phyloP scores from a whole-genome alignment of 129 eudicot genomes.

The Dittrichia graveolens region DNA sequence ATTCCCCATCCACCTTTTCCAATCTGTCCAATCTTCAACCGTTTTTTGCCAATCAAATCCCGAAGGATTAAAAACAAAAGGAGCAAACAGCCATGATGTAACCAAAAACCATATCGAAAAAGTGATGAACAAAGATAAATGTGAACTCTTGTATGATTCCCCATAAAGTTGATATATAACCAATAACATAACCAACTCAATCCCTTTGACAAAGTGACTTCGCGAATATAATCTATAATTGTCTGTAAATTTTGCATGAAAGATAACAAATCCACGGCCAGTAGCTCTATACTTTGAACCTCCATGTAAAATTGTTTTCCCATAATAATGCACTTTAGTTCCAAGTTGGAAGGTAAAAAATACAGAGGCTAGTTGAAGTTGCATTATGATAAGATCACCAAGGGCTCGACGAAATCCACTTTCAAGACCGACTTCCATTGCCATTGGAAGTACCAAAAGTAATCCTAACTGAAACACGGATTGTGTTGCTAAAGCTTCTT shows the following conservation, averaged over 20 bases:
- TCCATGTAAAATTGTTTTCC: conserved; percentile 84
- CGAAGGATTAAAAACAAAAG: conserved; percentile 91
- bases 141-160: conserved; percentile 57
- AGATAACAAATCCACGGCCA: conserved; percentile 94
- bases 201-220: conserved; percentile 88
- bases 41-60: conserved; percentile 97
- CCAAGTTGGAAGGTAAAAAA: conserved; percentile 95
- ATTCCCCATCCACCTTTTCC: conserved; percentile 98
- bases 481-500: conserved; percentile 79
- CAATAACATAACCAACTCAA: conserved; percentile 69
- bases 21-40: conserved; percentile 95
- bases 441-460: conserved; percentile 83
- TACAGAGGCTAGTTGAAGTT: conserved; percentile 86
- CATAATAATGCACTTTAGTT: conserved; percentile 86
- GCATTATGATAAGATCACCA: conserved; percentile 86
- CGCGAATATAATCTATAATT: conserved; percentile 85
- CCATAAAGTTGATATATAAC: conserved; percentile 77
- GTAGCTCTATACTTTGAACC: conserved; percentile 94
- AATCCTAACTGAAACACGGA: conserved; percentile 78
- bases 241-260: conserved; percentile 86
- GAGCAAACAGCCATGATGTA: conserved; percentile 92
- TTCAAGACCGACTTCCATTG: conserved; percentile 91
- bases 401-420: conserved; percentile 84
- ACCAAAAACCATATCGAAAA: conserved; percentile 92
- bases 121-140: conserved; percentile 59